Evolutionary conservation across 2,329 filamentous ascomycete genomes (phyloP).

Genomic region (Pseudogymnoascus sp.): DNA sequence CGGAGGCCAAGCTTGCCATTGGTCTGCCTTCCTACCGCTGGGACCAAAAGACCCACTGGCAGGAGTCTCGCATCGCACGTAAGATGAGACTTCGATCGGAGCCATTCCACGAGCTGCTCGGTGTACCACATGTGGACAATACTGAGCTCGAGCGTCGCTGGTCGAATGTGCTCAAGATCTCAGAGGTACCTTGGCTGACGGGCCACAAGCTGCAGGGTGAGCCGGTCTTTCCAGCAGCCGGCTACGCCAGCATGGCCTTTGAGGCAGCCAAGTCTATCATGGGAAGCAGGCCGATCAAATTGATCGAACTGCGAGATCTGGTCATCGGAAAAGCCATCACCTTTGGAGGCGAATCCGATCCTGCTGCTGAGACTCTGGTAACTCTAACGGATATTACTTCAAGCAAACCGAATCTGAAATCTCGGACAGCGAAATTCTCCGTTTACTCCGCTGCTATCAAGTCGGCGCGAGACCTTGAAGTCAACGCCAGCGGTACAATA

Average conservation of each 20-base stretch:
- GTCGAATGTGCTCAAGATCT: not conserved
- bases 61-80: conserved; percentile 12
- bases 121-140: conserved; percentile 1
- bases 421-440: no score
- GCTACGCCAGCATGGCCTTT: conserved; percentile 39
- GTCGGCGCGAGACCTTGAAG: no score
- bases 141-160: not conserved
- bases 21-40: conserved; percentile 16
- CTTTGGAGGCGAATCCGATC: conserved; percentile 11
- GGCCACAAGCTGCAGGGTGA: conserved; percentile 12
- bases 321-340: conserved; percentile 12
- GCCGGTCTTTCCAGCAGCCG: conserved; percentile 37
- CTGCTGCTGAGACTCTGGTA: conserved; percentile 5
- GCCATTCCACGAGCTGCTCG: conserved; percentile 14
- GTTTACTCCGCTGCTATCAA: no score
- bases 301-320: conserved; percentile 13
- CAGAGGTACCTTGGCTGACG: conserved; percentile 7
- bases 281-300: not conserved
- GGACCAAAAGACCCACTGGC: conserved; percentile 13
- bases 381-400: not conserved
- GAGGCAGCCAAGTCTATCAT: conserved; percentile 32
- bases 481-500: no score
- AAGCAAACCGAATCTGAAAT: no score
- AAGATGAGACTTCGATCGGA: not conserved
- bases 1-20: no score